A percentile compares a stretch with the other conserved stretches of the same genome.
Conservation (phyloP, 2,329 filamentous ascomycete genomes). For the Fusarium anthophilum region DNA sequence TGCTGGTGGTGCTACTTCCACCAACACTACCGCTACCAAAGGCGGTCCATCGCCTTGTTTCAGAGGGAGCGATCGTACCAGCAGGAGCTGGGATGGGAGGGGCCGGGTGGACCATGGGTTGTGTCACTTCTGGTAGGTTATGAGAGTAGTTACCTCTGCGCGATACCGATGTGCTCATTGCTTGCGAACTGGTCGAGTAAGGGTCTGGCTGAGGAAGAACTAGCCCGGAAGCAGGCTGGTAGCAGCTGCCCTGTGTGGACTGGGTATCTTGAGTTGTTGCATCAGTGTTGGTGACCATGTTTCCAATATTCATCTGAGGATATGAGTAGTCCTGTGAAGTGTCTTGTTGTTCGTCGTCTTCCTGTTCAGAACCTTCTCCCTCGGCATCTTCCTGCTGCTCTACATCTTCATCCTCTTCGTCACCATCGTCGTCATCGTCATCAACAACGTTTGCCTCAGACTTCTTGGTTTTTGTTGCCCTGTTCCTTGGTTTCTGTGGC, state of each 20-base stretch:
- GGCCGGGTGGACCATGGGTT: conserved; percentile 8
- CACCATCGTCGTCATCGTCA: not conserved
- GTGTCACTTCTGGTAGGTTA: conserved; percentile 19
- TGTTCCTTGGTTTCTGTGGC: conserved; percentile 43
- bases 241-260: conserved; percentile 39
- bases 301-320: conserved; percentile 43
- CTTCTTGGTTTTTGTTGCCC: conserved; percentile 27
- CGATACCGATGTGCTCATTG: conserved; percentile 21
- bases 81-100: conserved; percentile 17
- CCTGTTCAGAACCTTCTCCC: conserved; percentile 23
- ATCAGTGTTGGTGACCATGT: conserved; percentile 40
- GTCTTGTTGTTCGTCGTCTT: conserved; percentile 15
- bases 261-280: conserved; percentile 31
- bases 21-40: not conserved
- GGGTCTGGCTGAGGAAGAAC: conserved; percentile 39
- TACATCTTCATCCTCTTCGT: conserved; percentile 21
- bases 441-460: conserved; percentile 21
- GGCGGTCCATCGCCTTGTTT: conserved; percentile 23
- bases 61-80: conserved; percentile 16
- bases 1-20: not conserved
- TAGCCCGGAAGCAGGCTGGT: conserved; percentile 41
- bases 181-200: conserved; percentile 25
- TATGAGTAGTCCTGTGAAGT: conserved; percentile 39
- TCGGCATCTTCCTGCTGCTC: conserved; percentile 21
- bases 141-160: conserved; percentile 24